Evolutionary conservation across 176 grass and related monocot species (phyloP), one percentile per base, ranked within the genome.

Genomic region (Carex scoparia): DNA sequence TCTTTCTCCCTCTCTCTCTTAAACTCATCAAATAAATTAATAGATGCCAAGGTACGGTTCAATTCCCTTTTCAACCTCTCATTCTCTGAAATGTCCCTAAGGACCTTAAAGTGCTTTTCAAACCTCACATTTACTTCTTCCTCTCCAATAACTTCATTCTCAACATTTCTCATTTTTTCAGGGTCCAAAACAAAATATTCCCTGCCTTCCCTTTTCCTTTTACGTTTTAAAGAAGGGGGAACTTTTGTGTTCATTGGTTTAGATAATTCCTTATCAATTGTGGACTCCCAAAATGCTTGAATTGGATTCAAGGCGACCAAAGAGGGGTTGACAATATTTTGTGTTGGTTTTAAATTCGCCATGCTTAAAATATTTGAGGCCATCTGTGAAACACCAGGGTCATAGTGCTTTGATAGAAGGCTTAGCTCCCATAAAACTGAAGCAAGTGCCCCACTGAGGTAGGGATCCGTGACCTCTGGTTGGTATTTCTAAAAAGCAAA

Each of bases 391-490:
- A 95, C 83, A 57, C 87, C 87, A 16, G 88, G 73, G 61, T 95
- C 87, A 12, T 95, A 91, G 85, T 96, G 96, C 87, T 99, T 99
- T 83, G 82, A 86, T 55, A 99, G 86, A 81, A 99, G 91, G 68
- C 93, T 94, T 82, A 99, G 88, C 84, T 99, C 96, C 93, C 93
- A 95, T 65, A 99, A 88, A 30, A 95, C 96, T 23, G 96, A 95
- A 61, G 93, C 93, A 46, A 99, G 88, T 5, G 90, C 96, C n/a
- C 96, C 96, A 82, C 96, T 99, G 11, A 95, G 81, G 67, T 99
- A 92, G 60, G 96, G 96, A 86, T 95, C 96, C 27, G 86, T 87
- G 79, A 91, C 90, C 72, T 99, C 96, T 19, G 91, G 91, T 80
- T 94, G 90, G 81, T 95, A 99, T 92, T 94, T 94, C 96, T 99